Base-by-base conservation (phyloP, 176 grass and related monocot genomes). In the Rhynchospora tenuis region DNA sequence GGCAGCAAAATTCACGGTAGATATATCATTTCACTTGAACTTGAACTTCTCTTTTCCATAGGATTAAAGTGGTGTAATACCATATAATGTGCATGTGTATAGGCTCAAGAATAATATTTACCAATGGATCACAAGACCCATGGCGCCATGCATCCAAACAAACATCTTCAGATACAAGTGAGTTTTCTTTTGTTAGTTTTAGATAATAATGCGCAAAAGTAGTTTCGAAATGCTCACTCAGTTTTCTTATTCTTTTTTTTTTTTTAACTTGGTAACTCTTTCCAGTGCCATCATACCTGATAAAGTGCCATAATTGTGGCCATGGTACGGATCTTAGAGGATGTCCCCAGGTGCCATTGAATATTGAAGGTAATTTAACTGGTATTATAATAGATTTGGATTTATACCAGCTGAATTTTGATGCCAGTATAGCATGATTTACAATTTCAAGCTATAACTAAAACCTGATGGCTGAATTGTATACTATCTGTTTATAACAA, bases 141-240 rank as follows among this genome's bases (percentile, higher is more conserved):
- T 99, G 96, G 96, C 93, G 89, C 20, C 91, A 93, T 89, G 96
- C 96, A 76, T 99, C 93, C 23, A 95, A 99, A 80, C 96, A 99
- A 58, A 91, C 89, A 58, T 99, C 89, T 77, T 93, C 93, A 0
- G 15, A 90, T 90, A 84, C 83, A 55, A 93, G 96, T 95, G 72
- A 92, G 89, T 50, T 86, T 61, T 71, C 1, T 87, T 43, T 48
- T 89, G 64, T 27, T 63, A 72, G 51, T 84, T 81, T 22, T 20
- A 29, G 9, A 44, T 69, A 86, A 23, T 73, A 75, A 20, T 22
- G 65, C 9, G 33, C 20, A 73, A 44, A 14, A 51, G 12, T 68
- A 73, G 50, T 22, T 27, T 73, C 7, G 23, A 48, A 51, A 50
- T 48, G 70, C 56, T 73, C 6, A 1, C 72, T 76, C 22, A 7